phyloP scores from a whole-genome alignment of 768 basidiomycete species.

The Pisolithus sp. region DNA sequence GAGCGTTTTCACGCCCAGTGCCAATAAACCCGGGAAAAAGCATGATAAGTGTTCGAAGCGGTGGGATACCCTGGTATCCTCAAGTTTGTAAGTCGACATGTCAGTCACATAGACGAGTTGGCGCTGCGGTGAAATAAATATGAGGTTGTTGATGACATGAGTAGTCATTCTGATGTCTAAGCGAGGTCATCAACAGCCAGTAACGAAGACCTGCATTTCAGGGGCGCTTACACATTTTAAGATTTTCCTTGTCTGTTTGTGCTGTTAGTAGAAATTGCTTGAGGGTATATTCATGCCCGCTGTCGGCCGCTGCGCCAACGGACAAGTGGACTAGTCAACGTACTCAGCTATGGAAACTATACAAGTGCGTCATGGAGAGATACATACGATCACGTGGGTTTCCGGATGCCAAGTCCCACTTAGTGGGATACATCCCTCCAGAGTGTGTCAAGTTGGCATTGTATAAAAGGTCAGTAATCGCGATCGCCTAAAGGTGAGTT shows the following conservation, averaged over 20 bases:
- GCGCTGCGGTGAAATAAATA: constrained; percentile 62
- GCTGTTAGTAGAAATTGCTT: constrained; percentile 68
- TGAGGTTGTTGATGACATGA: constrained; percentile 54
- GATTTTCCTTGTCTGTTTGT: constrained; percentile 49
- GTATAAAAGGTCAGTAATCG: constrained; percentile 43
- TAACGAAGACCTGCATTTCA: background rate
- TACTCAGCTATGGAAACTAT: background rate
- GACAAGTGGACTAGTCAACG: constrained; percentile 37
- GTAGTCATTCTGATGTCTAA: constrained; percentile 58
- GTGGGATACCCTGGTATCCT: constrained; percentile 36
- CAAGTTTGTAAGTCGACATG: constrained; percentile 21
- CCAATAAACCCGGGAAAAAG: constrained; percentile 71
- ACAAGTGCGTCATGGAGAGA: background rate
- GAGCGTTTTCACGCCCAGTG: constrained; percentile 60
- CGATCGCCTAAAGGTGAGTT: constrained; percentile 34
- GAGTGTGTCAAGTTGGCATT: constrained; percentile 38
- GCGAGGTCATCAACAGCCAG: constrained; percentile 5
- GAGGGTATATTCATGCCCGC: constrained; percentile 71
- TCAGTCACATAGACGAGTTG: constrained; percentile 67
- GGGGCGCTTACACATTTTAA: constrained; percentile 60
- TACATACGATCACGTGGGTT: constrained; percentile 42
- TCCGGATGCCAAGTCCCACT: constrained; percentile 48
- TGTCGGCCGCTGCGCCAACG: constrained; percentile 64
- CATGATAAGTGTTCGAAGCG: constrained; percentile 70
- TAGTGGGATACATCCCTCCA: constrained; percentile 59